phyloP scores from a whole-genome alignment of 345 rosid species.

The Salix arbutifolia region DNA sequence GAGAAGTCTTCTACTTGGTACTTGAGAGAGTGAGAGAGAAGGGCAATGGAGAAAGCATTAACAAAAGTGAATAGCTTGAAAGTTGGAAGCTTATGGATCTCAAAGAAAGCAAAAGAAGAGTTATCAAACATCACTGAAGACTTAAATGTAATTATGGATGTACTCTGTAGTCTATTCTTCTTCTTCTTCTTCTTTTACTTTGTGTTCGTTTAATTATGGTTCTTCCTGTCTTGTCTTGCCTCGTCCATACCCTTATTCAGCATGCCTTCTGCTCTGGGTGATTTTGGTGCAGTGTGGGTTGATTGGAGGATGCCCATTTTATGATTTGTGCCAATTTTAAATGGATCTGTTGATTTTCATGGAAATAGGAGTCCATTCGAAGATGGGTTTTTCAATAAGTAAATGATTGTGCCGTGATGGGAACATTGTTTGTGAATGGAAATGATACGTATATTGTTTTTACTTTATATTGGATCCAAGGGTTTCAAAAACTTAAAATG shows the following conservation, averaged over 20 bases:
- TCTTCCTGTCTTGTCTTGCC: not conserved
- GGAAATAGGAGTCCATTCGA: not conserved
- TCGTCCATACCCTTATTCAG: not conserved
- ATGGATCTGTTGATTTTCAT: conserved; percentile 13
- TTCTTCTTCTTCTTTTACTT: not conserved
- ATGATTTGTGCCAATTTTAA: conserved; percentile 9
- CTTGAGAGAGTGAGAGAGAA: conserved; percentile 6
- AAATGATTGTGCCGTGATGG: not conserved
- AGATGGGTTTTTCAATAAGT: conserved; percentile 8
- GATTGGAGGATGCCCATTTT: conserved; percentile 9
- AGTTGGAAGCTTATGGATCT: conserved; percentile 79
- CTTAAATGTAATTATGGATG: conserved; percentile 43
- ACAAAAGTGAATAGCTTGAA: conserved; percentile 86
- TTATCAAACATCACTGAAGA: conserved; percentile 76
- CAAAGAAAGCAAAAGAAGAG: conserved; percentile 91
- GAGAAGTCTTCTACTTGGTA: not conserved
- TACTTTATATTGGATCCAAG: not conserved
- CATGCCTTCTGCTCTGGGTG: conserved; percentile 1
- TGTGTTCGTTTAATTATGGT: not conserved
- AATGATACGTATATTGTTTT: not conserved
- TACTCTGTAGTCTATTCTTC: not conserved
- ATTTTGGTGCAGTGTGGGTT: conserved; percentile 32
- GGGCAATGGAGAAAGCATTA: conserved; percentile 80
- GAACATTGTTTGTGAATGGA: not conserved
- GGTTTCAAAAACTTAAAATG: not conserved